Base-by-base conservation (phyloP, 1,284 basidiomycete species). In the Apiotrichum gracile region DNA sequence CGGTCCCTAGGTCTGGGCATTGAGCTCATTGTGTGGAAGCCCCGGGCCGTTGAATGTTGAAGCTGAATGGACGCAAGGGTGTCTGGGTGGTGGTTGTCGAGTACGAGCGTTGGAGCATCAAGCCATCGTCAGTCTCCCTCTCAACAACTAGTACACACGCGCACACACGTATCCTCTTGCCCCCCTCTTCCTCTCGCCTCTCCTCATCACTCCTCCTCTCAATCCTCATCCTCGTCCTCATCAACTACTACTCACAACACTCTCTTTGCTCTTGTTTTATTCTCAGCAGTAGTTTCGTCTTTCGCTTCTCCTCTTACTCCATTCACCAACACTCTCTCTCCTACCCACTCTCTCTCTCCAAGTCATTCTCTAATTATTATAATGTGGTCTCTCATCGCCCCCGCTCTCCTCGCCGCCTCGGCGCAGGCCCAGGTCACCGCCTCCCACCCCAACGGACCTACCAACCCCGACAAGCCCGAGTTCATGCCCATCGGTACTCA, bases 381-480 rank as follows among this genome's bases (percentile, higher is more conserved):
- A 43, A 52, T 43, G 21, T 55, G 54, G 57, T 49, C 47, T 40
- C 42, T 53, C 19, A 41, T 49, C 48, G 31, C 43, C 52, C 41
- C 52, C 40, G 51, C 29, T 34, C 54, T 55, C 27, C n/a, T 55
- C 25, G 57, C 51, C 39, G 45, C 43, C 14, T 31, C 48, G 35
- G 54, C 41, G 38, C 48, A 9, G 19, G 57, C 57, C 38, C 54
- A 56, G 54, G 67, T 73, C 53, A 68, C 66, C 52, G 72, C 72
- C 10, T 54, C 61, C 26, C 49, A 48, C 57, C 70, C 72, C 50
- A 76, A 76, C 55, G 74, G 74, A 8, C 58, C 48, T 5, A 76
- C 73, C 61, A 76, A 76, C 66, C 74, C 74, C 26, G 62, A 61
- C 39, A 59, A 57, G 38, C 68, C 70, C 21, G 57, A 55, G 43